Base-by-base conservation (phyloP, 2,329 filamentous ascomycete species). In the Aureobasidium sp. region DNA sequence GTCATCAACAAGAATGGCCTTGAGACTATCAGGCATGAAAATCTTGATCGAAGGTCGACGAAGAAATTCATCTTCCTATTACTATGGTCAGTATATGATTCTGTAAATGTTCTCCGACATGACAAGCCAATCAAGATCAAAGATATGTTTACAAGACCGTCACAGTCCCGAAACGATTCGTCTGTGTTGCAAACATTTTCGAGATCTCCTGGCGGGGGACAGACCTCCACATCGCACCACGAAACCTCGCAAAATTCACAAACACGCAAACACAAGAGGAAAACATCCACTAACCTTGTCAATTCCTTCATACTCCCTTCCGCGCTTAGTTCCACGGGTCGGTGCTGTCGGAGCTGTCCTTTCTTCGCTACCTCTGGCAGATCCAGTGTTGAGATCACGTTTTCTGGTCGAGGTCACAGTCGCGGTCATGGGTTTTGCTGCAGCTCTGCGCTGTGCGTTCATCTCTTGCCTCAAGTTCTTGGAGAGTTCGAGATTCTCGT, bases 401-500 rank as follows among this genome's bases (percentile, higher is more conserved):
- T 85, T 86, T 78, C 90, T 88, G 45, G 82, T n/a, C n/a, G n/a
- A n/a, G n/a, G n/a, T 75, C 11, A 62, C 59, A 33, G 73, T 74
- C 67, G 75, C 82, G 74, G 73, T 76, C 54, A 77, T 76, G 59
- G 68, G 74, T 77, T 77, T 84, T 71, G 69, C 77, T 65, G 75
- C 79, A 60, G 77, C 81, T 71, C 77, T 79, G 79, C 89, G 84
- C 72, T 87, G 85, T 64, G 82, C 81, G 72, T 90, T 90, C 80
- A 90, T 85, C 78, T 94, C 91, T 66, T 89, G 87, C 72, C 90
- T 87, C 36, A 95, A 85, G 78, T 92, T 91, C 64, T 85, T 84
- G 27, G 95, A 94, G 43, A 99, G 87, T 76, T 97, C 94, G 76
- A 93, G 93, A 81, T 98, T 98, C 81, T 98, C 96, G 65, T 97